phyloP scores from a whole-genome alignment of 345 rosid species.

The Salix exigua region DNA sequence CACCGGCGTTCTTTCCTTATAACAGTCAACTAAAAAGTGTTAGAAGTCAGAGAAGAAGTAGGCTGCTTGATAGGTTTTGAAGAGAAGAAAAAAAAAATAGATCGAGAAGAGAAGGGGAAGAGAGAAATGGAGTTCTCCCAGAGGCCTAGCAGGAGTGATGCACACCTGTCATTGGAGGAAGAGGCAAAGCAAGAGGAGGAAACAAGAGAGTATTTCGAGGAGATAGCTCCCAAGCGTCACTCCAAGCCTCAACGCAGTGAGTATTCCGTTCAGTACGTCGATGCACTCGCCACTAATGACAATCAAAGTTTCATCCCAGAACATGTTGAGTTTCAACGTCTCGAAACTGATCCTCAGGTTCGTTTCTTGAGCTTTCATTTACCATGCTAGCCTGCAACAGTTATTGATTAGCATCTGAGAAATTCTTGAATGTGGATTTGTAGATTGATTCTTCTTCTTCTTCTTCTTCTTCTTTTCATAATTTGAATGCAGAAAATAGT shows the following conservation, averaged over 20 bases:
- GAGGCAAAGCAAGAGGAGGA: conserved; percentile 38
- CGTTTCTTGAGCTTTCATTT: too few species aligned
- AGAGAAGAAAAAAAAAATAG: background rate
- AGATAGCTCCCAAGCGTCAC: conserved; percentile 49
- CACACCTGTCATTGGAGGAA: conserved; percentile 44
- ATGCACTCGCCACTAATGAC: conserved; percentile 9
- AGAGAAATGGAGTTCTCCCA: conserved; percentile 23
- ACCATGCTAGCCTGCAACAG: too few species aligned
- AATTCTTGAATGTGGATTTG: background rate
- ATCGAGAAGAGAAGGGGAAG: background rate
- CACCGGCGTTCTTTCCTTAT: background rate
- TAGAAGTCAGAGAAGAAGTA: too few species aligned
- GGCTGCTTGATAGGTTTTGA: background rate
- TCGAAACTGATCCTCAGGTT: conserved; percentile 43
- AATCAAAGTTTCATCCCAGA: conserved; percentile 31
- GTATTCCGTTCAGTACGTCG: conserved; percentile 43
- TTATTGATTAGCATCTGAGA: too few species aligned
- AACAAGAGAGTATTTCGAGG: conserved; percentile 45
- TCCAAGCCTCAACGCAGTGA: conserved; percentile 67
- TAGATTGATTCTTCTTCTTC: background rate
- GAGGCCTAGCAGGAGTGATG: conserved; percentile 57
- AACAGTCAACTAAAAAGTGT: too few species aligned
- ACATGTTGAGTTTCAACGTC: conserved; percentile 39
- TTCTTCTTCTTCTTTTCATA: background rate
- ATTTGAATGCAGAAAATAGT: conserved; percentile 33